These are phyloP conservation scores for Pyrrhoderma noxium DNA, from an alignment of 1,284 basidiomycete genomes.

Conservation along the genomic window DNA sequence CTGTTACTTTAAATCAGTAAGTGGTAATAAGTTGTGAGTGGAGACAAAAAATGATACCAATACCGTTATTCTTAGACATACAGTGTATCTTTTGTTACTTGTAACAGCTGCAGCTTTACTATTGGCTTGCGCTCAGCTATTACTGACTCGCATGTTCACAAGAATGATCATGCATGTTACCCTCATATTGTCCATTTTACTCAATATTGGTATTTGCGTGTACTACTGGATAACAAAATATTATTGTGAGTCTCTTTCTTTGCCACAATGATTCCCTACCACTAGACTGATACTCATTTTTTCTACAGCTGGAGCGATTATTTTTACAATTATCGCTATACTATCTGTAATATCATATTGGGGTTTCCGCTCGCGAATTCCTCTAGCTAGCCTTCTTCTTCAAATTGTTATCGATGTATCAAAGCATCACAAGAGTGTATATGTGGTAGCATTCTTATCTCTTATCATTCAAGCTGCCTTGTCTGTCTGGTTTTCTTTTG, in stretches of 20 bases:
- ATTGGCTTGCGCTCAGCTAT: constrained; percentile 54
- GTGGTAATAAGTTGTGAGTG: constrained; percentile 16
- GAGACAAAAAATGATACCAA: too few relatives aligned
- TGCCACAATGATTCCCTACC: constrained; percentile 17
- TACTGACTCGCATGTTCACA: constrained; percentile 70
- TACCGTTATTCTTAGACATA: constrained; percentile 35
- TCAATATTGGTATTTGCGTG: constrained; percentile 63
- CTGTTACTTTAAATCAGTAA: constrained; percentile 54
- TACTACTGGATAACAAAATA: constrained; percentile 78
- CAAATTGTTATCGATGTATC: constrained; percentile 79
- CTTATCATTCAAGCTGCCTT: constrained; percentile 65
- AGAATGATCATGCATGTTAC: constrained; percentile 77
- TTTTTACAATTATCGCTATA: constrained; percentile 66
- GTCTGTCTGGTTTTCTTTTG: constrained; percentile 69
- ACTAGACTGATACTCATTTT: constrained; percentile 17
- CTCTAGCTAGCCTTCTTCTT: constrained; percentile 69
- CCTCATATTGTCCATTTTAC: constrained; percentile 57
- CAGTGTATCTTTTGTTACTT: constrained; percentile 64
- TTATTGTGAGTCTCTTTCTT: constrained; percentile 46
- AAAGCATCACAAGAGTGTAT: constrained; percentile 78
- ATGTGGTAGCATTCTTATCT: constrained; percentile 67
- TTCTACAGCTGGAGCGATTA: constrained; percentile 58
- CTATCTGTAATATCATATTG: constrained; percentile 60
- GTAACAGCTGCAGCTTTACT: constrained; percentile 55
- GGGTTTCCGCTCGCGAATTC: constrained; percentile 67